Percentiles rank a stretch among this genome's conserved stretches.
These are phyloP conservation scores for Eragrostis tef DNA, from an alignment of 202 grass and related monocot species.

Conservation along the genomic window DNA sequence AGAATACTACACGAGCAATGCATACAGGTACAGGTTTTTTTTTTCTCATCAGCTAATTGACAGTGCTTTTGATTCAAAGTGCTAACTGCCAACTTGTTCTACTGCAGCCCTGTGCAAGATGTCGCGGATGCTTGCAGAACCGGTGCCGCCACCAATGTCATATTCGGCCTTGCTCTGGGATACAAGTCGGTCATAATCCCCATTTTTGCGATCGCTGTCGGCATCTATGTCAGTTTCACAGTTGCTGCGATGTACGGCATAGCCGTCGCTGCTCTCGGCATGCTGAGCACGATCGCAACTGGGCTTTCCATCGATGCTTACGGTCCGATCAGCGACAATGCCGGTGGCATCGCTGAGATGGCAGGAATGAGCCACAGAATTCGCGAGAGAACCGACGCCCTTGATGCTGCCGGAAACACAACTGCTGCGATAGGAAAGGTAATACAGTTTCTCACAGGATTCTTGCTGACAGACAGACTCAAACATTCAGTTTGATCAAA, in stretches of 20 bases:
- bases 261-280: constrained; percentile 67
- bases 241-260: constrained; percentile 74
- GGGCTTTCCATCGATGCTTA: constrained; percentile 75
- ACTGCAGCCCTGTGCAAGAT: constrained; percentile 68
- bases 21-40: constrained; percentile 47
- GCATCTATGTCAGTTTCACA: constrained; percentile 73
- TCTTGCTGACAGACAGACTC: too few species aligned
- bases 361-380: constrained; percentile 77
- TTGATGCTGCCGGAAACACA: constrained; percentile 70
- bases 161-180: constrained; percentile 71
- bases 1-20: constrained; percentile 79
- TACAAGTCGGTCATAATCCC: constrained; percentile 85
- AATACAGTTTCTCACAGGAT: too few species aligned
- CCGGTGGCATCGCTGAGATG: constrained; percentile 77
- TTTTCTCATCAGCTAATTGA: neutral
- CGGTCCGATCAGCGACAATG: constrained; percentile 78
- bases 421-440: constrained; percentile 69
- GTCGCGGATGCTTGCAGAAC: constrained; percentile 76
- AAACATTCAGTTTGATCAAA: too few species aligned
- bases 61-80: neutral
- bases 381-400: constrained; percentile 68
- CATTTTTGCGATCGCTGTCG: constrained; percentile 62
- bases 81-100: neutral
- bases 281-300: constrained; percentile 74
- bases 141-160: constrained; percentile 74